Base-by-base conservation (phyloP, 352 stramenopile species). In the Pythium periplocum region DNA sequence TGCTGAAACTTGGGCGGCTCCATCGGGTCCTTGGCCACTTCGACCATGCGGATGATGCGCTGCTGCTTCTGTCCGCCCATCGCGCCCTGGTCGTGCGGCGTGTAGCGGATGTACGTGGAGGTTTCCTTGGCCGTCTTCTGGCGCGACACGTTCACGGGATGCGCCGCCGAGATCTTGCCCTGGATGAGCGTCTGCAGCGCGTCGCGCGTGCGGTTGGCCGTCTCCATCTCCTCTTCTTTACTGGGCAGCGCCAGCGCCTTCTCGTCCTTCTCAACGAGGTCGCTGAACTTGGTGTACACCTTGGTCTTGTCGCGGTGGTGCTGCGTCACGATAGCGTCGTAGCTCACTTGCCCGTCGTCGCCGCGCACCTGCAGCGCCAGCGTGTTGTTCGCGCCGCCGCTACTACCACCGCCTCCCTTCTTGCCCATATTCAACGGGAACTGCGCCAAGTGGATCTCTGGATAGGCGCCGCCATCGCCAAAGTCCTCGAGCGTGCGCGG, bases 1-100 rank as follows among this genome's bases (percentile, higher is more conserved):
- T 99, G 96, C 72, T 98, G 97, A 68, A 99, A 98, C 73, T 99
- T 99, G 8, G 97, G 96, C 44, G 97, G 97, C 68, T 99, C 96
- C 87, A 99, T 98, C 3, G 97, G 97, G 82, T 99, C 97, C 52
- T 98, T 91, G 51, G 97, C 93, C n/a, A 91, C 90, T 0, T 98
- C 96, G 38, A 99, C 96, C 89, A 99, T 98, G 65, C 96, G 92
- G 62, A 99, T 98, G 57, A 99, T 96, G 42, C 97, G 88, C 73
- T 99, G 92, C 56, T 96, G 71, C 37, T 69, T 67, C 42, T 72
- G 56, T 4, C 62, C 71, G 9, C 68, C 68, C 57, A 82, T 84
- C 51, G 73, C 78, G 36, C 73, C 74, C 57, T 90, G 80, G 40
- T 94, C 81, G 59, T 94, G 75, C 31, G 86, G 86, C 47, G 86